Conservation (phyloP, 2,329 filamentous ascomycete species). For the Mycosphaerella sp. region DNA sequence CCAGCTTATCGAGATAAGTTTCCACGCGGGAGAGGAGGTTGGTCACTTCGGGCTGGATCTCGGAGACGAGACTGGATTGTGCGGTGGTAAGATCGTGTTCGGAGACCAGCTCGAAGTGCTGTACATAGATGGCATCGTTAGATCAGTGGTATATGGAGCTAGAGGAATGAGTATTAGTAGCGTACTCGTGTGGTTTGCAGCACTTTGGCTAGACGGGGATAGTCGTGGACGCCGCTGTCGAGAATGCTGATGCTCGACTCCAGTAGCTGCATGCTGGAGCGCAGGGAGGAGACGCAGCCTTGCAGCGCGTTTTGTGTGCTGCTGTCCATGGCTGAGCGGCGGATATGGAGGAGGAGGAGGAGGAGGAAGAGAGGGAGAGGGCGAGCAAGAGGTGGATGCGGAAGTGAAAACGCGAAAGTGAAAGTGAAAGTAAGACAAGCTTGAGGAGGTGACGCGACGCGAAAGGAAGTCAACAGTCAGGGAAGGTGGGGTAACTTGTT, state of each 20-base stretch:
- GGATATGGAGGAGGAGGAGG: neutral
- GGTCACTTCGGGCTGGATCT: slow-evolving; percentile 81
- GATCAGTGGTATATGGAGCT: neutral
- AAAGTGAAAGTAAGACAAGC: too few species aligned
- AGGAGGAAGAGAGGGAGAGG: neutral
- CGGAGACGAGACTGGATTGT: slow-evolving; percentile 75
- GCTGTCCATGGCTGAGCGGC: slow-evolving; percentile 23
- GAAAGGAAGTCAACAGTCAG: too few species aligned
- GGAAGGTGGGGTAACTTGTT: too few species aligned
- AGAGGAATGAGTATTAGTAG: too few species aligned
- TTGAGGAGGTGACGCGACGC: too few species aligned
- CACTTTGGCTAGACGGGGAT: slow-evolving; percentile 56
- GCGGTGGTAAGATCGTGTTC: slow-evolving; percentile 75
- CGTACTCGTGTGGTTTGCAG: slow-evolving; percentile 56
- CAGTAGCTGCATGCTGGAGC: slow-evolving; percentile 55
- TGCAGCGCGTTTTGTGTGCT: slow-evolving; percentile 42
- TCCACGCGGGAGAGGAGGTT: slow-evolving; percentile 75
- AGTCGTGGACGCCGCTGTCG: slow-evolving; percentile 57
- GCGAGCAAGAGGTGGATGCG: too few species aligned
- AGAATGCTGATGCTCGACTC: slow-evolving; percentile 58
- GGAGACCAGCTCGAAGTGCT: slow-evolving; percentile 92
- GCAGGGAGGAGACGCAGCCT: slow-evolving; percentile 55
- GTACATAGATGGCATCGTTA: neutral
- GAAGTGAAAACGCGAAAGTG: too few species aligned
- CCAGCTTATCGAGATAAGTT: slow-evolving; percentile 73